A percentile compares a stretch with the other conserved stretches of the same genome.
Evolutionary conservation across 345 rosid species (phyloP).

Genomic region (Angophora floribunda): DNA sequence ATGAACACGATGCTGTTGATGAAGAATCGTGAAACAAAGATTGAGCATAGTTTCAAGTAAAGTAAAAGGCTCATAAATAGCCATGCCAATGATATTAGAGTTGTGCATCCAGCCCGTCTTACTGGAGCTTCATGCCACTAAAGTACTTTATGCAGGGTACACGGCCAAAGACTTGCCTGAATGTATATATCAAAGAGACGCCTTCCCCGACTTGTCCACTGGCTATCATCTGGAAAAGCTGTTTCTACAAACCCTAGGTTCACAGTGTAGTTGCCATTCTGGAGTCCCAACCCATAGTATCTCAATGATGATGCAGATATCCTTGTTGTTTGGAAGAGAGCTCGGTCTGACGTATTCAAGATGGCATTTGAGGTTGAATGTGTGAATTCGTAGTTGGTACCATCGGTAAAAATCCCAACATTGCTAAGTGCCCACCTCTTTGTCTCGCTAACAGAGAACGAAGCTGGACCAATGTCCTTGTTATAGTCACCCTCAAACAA

Average conservation of each 20-base stretch:
- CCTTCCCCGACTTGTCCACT: conserved; percentile 39
- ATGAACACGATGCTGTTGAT: background rate
- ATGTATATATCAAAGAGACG: conserved; percentile 28
- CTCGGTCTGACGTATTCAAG: conserved; percentile 5
- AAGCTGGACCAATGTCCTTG: conserved; percentile 39
- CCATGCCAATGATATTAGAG: background rate
- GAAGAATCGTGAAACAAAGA: background rate
- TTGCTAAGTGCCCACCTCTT: conserved; percentile 39
- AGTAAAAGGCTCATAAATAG: background rate
- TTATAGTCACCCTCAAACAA: conserved; percentile 38
- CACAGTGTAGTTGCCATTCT: conserved; percentile 69
- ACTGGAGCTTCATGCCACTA: background rate
- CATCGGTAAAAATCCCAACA: conserved; percentile 22
- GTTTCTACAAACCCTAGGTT: conserved; percentile 40
- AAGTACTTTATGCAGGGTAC: background rate
- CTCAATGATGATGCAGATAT: conserved; percentile 69
- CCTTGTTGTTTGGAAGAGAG: conserved; percentile 43
- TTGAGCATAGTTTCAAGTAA: background rate
- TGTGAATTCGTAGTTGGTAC: conserved; percentile 11
- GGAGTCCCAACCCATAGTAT: conserved; percentile 75
- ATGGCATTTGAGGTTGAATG: conserved; percentile 4
- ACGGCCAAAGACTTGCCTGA: conserved; percentile 24
- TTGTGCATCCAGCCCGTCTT: background rate
- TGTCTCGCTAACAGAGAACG: conserved; percentile 31
- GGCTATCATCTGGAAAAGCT: background rate